phyloP scores from a whole-genome alignment of 2,329 filamentous ascomycete genomes.

The Epicoccum sorghinum region DNA sequence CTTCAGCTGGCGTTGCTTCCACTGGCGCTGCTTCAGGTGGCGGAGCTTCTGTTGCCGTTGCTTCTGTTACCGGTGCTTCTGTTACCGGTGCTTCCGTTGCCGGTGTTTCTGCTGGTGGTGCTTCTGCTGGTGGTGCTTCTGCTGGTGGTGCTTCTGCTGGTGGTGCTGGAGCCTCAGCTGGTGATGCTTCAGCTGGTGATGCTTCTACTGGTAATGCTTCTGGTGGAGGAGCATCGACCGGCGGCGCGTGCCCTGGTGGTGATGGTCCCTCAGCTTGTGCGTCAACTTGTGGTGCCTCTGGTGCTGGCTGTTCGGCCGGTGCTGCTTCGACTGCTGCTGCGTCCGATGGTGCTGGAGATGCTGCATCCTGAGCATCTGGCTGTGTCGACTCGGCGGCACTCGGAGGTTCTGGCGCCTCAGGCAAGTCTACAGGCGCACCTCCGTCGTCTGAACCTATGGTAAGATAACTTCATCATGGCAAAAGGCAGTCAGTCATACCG shows the following conservation, averaged over 20 bases:
- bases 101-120: background rate
- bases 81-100: background rate
- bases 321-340: background rate
- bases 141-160: background rate
- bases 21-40: background rate
- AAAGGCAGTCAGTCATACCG: conserved; percentile 5
- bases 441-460: conserved; percentile 25
- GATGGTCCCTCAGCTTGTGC: too few relatives aligned
- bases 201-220: background rate
- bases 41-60: background rate
- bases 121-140: background rate
- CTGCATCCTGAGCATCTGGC: conserved; percentile 11
- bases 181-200: background rate
- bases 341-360: background rate
- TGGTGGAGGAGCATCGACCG: background rate
- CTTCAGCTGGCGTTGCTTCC: background rate
- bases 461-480: background rate
- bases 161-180: background rate
- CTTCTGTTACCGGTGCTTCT: background rate
- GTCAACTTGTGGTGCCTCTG: background rate
- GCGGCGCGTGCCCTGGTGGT: background rate
- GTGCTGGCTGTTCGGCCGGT: background rate
- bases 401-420: conserved; percentile 27
- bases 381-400: conserved; percentile 19
- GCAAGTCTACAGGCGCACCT: conserved; percentile 21